phyloP scores from a whole-genome alignment of 1,284 basidiomycete species.

The Ganoderma meredithae region DNA sequence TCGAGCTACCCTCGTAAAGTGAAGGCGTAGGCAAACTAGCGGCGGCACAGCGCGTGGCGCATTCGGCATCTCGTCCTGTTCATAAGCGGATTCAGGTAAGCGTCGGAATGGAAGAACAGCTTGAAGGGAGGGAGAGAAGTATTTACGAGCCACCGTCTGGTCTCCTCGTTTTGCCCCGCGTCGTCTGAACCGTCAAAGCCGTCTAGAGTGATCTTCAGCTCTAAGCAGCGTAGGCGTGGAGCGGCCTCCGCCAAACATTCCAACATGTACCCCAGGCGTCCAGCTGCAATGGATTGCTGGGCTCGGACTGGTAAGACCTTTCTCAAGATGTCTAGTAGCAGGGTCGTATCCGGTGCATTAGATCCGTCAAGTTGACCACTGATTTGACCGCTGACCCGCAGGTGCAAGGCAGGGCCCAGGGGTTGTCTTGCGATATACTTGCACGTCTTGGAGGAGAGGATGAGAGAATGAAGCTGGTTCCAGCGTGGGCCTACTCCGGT shows the following conservation, averaged over 20 bases:
- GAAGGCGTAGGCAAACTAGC: no score
- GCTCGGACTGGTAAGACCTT: conserved; percentile 12
- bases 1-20: no score
- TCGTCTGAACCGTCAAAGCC: no score
- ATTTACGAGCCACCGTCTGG: no score
- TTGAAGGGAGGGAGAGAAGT: no score
- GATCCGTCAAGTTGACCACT: not conserved
- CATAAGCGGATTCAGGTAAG: no score
- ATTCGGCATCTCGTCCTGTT: no score
- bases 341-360: not conserved
- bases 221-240: conserved; percentile 14
- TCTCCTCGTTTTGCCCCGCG: not conserved
- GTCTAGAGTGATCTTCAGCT: conserved; percentile 15
- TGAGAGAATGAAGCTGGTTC: not conserved
- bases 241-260: not conserved
- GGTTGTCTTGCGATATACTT: no score
- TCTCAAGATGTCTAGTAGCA: not conserved
- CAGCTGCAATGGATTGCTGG: not conserved
- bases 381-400: not conserved
- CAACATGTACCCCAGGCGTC: not conserved
- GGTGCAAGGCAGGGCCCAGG: not conserved
- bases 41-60: no score
- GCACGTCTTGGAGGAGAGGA: not conserved
- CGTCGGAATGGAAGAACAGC: no score
- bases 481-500: not conserved